Evolutionary conservation across 2,329 filamentous ascomycete species (phyloP).

Genomic region (Ilyonectria robusta): DNA sequence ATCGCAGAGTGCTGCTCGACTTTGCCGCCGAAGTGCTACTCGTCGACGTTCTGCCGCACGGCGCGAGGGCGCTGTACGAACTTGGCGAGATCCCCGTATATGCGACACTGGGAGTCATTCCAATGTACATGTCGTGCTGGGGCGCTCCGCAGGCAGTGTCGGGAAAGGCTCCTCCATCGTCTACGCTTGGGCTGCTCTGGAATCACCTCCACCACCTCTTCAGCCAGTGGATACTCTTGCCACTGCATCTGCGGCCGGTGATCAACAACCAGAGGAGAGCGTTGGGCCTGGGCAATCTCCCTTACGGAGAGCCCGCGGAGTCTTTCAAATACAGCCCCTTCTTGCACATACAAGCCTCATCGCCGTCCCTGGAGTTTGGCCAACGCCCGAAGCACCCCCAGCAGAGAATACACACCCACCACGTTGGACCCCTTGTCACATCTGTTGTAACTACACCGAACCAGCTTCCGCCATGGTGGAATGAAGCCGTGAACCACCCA

Average conservation of each 20-base stretch:
- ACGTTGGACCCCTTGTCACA: slow-evolving; percentile 55
- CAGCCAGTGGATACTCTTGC: slow-evolving; percentile 46
- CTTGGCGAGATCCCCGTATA: slow-evolving; percentile 53
- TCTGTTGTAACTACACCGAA: slow-evolving; percentile 22
- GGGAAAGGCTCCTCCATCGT: slow-evolving; percentile 49
- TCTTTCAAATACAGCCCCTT: slow-evolving; percentile 54
- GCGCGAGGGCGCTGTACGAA: slow-evolving; percentile 53
- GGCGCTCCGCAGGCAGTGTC: slow-evolving; percentile 51
- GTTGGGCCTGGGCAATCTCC: slow-evolving; percentile 48
- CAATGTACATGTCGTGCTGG: slow-evolving; percentile 52
- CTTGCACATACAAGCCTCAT: slow-evolving; percentile 57
- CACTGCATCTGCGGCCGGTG: slow-evolving; percentile 46
- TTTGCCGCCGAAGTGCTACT: slow-evolving; percentile 53
- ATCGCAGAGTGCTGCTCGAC: slow-evolving; percentile 49
- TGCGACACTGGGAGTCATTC: slow-evolving; percentile 57
- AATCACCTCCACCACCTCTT: slow-evolving; percentile 49
- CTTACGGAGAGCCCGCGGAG: slow-evolving; percentile 50
- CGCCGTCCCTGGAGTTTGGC: slow-evolving; percentile 51
- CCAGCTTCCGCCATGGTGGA: slow-evolving; percentile 53
- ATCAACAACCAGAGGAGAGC: slow-evolving; percentile 50
- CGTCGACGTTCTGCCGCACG: slow-evolving; percentile 56
- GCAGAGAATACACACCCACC: slow-evolving; percentile 42
- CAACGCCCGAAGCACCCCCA: slow-evolving; percentile 42
- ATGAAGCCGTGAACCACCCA: slow-evolving; percentile 44
- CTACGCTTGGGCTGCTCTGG: slow-evolving; percentile 42